Conservation (phyloP, 2,329 filamentous ascomycete species). For the Epichloe amarillans region DNA sequence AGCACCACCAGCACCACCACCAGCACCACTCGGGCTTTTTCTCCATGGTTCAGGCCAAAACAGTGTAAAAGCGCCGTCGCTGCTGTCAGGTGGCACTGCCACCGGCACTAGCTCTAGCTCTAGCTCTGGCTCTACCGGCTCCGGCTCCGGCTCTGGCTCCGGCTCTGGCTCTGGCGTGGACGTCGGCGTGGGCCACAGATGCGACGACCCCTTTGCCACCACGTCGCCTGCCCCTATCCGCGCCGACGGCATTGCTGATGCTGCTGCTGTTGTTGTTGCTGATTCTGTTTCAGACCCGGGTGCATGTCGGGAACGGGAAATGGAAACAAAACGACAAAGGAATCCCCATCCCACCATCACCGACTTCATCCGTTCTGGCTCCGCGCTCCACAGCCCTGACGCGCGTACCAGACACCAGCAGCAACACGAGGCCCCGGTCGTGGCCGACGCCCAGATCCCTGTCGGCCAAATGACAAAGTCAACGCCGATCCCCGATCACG, state of each 20-base stretch:
- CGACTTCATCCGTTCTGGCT: slow-evolving; percentile 5
- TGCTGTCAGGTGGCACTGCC: neutral
- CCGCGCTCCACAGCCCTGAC: slow-evolving; percentile 5
- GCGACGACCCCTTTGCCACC: slow-evolving; percentile 3
- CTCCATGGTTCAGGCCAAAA: slow-evolving; percentile 1
- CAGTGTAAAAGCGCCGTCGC: neutral
- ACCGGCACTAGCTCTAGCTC: neutral
- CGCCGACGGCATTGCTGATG: neutral
- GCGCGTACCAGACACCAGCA: slow-evolving; percentile 6
- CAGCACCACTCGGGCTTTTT: slow-evolving; percentile 10
- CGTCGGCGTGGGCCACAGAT: neutral
- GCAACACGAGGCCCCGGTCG: slow-evolving; percentile 6
- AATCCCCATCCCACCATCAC: neutral
- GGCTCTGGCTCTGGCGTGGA: neutral
- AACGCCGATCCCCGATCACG: slow-evolving; percentile 3
- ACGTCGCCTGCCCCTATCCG: slow-evolving; percentile 7
- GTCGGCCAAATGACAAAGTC: slow-evolving; percentile 6
- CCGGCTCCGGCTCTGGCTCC: neutral
- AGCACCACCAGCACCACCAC: slow-evolving; percentile 2
- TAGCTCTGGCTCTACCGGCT: neutral
- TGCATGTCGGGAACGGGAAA: neutral
- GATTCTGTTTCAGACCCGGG: slow-evolving; percentile 1
- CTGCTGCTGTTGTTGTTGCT: neutral
- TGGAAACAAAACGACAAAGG: neutral
- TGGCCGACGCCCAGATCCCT: slow-evolving; percentile 2